These are phyloP conservation scores for Chimonanthus salicifolius DNA, from an alignment of 164 flowering plant genomes.

Conservation along the genomic window DNA sequence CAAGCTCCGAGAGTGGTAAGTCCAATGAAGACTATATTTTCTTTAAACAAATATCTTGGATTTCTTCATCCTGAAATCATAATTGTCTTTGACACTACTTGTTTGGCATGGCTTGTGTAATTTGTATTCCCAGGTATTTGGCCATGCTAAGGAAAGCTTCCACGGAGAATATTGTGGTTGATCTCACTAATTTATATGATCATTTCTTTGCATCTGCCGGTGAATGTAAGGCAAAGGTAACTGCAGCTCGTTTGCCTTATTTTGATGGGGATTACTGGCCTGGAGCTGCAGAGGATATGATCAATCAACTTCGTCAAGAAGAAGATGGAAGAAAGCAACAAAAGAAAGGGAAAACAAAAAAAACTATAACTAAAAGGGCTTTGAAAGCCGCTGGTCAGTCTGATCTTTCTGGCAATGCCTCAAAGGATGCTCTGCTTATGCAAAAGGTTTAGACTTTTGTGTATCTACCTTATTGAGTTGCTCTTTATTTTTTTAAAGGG, in stretches of 20 bases:
- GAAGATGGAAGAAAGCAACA: slow-evolving; percentile 84
- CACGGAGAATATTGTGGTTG: slow-evolving; percentile 78
- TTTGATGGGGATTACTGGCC: slow-evolving; percentile 99
- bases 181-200: slow-evolving; percentile 83
- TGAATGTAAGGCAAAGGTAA: slow-evolving; percentile 91
- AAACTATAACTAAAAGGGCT: slow-evolving; percentile 87
- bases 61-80: background rate
- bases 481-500: background rate
- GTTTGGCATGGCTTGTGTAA: background rate
- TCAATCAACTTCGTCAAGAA: slow-evolving; percentile 80
- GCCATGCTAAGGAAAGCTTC: slow-evolving; percentile 88
- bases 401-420: slow-evolving; percentile 87
- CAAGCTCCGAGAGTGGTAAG: slow-evolving; percentile 96
- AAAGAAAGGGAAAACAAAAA: slow-evolving; percentile 80
- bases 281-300: slow-evolving; percentile 98
- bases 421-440: slow-evolving; percentile 88
- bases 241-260: slow-evolving; percentile 94
- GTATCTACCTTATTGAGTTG: background rate
- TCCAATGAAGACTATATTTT: slow-evolving; percentile 2
- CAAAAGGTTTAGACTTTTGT: slow-evolving; percentile 58
- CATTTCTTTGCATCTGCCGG: slow-evolving; percentile 80
- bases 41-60: background rate
- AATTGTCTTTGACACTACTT: background rate
- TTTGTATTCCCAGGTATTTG: slow-evolving; percentile 59
- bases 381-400: slow-evolving; percentile 89